Conservation (phyloP, 148 eudicot species). For the Euryodendron excelsum region DNA sequence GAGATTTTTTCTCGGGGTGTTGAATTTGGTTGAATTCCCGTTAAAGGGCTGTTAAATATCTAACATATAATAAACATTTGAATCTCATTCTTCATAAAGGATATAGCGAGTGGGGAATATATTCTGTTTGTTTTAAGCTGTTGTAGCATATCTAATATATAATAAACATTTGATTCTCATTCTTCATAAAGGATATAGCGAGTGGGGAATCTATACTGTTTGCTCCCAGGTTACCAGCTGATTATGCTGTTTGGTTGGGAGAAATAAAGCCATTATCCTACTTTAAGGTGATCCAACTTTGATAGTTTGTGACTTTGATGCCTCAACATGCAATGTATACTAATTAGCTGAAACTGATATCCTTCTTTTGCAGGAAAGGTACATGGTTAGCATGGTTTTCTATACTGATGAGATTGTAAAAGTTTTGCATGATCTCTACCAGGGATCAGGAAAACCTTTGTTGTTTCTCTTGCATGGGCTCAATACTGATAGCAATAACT, state of each 20-base stretch:
- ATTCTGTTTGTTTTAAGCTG: constrained; percentile 18
- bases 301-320: not conserved
- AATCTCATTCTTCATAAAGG: constrained; percentile 41
- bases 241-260: constrained; percentile 97
- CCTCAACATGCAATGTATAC: not conserved
- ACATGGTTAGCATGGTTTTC: constrained; percentile 57
- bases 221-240: constrained; percentile 78
- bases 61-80: not conserved
- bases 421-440: constrained; percentile 47
- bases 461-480: constrained; percentile 88
- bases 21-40: too few species aligned
- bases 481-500: constrained; percentile 86
- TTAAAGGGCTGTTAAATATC: too few species aligned
- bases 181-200: constrained; percentile 61
- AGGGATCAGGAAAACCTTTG: constrained; percentile 56
- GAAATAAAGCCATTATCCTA: constrained; percentile 64
- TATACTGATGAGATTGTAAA: constrained; percentile 72
- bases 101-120: constrained; percentile 72
- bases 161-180: not conserved
- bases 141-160: not conserved
- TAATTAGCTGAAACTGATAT: constrained; percentile 22
- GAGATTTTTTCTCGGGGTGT: too few species aligned
- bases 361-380: constrained; percentile 62
- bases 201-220: constrained; percentile 78
- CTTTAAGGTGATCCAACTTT: constrained; percentile 49